A percentile compares a stretch with the other conserved stretches of the same genome.
Conservation (phyloP, 805 yeast genomes). For the Monosporozyma siamensis region DNA sequence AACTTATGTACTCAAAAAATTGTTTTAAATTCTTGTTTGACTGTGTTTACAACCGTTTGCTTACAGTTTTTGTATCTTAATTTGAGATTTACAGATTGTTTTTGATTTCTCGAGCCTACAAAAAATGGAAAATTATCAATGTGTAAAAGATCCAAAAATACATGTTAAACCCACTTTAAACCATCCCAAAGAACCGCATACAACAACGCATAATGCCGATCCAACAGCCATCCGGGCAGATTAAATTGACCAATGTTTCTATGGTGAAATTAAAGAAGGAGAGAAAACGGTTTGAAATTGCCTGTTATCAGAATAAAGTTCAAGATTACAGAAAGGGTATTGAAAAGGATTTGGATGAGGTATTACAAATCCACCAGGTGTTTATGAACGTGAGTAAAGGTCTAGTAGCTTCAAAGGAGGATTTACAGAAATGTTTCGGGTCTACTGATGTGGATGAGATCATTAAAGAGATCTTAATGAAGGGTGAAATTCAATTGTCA, state of each 20-base stretch:
- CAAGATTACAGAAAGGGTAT: constrained; percentile 70
- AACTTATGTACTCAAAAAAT: too few relatives aligned
- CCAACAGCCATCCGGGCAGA: constrained; percentile 83
- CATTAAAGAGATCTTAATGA: constrained; percentile 69
- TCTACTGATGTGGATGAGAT: constrained; percentile 67
- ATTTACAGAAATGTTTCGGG: constrained; percentile 62
- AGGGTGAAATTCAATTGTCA: constrained; percentile 91
- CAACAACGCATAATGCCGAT: too few relatives aligned
- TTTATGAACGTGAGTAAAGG: constrained; percentile 92
- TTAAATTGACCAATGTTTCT: constrained; percentile 88
- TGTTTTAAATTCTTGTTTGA: too few relatives aligned
- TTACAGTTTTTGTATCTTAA: too few relatives aligned
- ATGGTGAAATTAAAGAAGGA: constrained; percentile 86
- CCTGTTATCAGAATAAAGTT: constrained; percentile 93
- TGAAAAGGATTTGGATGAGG: constrained; percentile 93
- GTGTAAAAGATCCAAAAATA: not conserved
- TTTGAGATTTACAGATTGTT: too few relatives aligned
- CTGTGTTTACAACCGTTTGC: too few relatives aligned
- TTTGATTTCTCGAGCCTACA: too few relatives aligned
- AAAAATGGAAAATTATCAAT: too few relatives aligned
- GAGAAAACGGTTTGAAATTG: constrained; percentile 85
- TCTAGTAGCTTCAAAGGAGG: constrained; percentile 82
- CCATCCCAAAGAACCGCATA: too few relatives aligned
- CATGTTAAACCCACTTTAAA: too few relatives aligned
- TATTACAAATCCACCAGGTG: constrained; percentile 90